phyloP scores from a whole-genome alignment of 495 filamentous ascomycete species.

The Tuber melanosporum region DNA sequence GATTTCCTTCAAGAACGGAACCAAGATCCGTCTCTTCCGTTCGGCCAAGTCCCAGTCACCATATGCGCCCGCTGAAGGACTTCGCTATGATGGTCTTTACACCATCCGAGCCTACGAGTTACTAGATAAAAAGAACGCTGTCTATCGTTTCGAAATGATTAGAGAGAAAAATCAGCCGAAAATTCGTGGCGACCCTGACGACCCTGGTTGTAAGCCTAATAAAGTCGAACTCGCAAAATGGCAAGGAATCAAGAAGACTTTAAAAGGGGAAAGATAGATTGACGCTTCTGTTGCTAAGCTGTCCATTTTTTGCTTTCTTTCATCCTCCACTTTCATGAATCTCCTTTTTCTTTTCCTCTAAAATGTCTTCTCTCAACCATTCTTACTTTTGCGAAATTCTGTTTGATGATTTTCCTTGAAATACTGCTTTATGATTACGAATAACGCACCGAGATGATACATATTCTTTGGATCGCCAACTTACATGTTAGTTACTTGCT shows the following conservation, averaged over 20 bases:
- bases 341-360: not conserved
- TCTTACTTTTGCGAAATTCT: not conserved
- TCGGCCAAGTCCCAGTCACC: slow-evolving; percentile 40
- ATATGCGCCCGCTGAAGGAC: slow-evolving; percentile 48
- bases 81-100: slow-evolving; percentile 57
- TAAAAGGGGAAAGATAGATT: slow-evolving; percentile 29
- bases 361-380: not conserved
- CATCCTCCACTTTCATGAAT: not conserved
- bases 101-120: slow-evolving; percentile 40
- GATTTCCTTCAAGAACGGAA: slow-evolving; percentile 34
- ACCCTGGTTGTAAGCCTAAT: slow-evolving; percentile 26
- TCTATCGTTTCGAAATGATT: slow-evolving; percentile 47
- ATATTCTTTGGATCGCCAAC: not conserved
- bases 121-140: slow-evolving; percentile 38
- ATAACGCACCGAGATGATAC: not conserved
- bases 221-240: slow-evolving; percentile 23
- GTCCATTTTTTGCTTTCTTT: not conserved
- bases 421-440: not conserved
- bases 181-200: slow-evolving; percentile 25
- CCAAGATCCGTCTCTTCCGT: slow-evolving; percentile 50
- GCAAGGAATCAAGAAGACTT: slow-evolving; percentile 24
- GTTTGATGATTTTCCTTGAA: not conserved
- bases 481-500: not conserved
- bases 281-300: not conserved
- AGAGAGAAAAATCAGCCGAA: slow-evolving; percentile 41